Base-by-base conservation (phyloP, 1,284 basidiomycete species). In the Sanguinoderma infundibulare region DNA sequence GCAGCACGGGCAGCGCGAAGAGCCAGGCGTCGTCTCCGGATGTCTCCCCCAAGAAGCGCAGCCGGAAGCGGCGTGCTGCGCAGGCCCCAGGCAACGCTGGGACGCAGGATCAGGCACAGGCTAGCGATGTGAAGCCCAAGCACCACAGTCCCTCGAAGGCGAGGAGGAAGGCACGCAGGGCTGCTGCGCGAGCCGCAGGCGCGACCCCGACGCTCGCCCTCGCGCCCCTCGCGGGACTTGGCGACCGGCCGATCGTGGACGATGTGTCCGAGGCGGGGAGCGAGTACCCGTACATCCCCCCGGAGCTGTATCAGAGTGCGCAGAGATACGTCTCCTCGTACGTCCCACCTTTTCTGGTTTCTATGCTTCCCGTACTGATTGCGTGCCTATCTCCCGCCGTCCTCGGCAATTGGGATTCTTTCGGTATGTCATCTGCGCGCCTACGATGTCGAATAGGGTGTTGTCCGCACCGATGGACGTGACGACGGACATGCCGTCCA, bases 261-360 rank as follows among this genome's bases (percentile, higher is more conserved):
- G 83, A 85, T 66, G 71, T 81, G 39, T 84, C 83, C 12, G 81
- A 84, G 67, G 70, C 70, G 28, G 78, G 76, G 17, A 58, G 55
- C 24, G 81, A 80, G 42, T 74, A 76, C 44, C 67, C 74, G 51
- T 60, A 64, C 53, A 50, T 64, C 22, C 55, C 61, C 35, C 51
- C 63, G 3, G 77, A 79, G 4, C 70, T 78, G 51, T 85, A 83
- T 67, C 75, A 84, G 58, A 81, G 82, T 60, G 87, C 87, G 4
- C 79, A 81, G 17, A 75, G 75, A 53, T 88, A 81, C 68, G 86
- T 73, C 15, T 65, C 68, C 30, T 62, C 65, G 73, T 74, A 57
- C 59, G 72, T 73, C 36, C 40, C 8, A n/a, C 50, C 20, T 8
- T 28, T 24, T 50, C 36, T 28, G 12, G n/a, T 36, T 30, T 52